Evolutionary conservation across 2,329 filamentous ascomycete genomes (phyloP).

Genomic region (Monosporascus ibericus): DNA sequence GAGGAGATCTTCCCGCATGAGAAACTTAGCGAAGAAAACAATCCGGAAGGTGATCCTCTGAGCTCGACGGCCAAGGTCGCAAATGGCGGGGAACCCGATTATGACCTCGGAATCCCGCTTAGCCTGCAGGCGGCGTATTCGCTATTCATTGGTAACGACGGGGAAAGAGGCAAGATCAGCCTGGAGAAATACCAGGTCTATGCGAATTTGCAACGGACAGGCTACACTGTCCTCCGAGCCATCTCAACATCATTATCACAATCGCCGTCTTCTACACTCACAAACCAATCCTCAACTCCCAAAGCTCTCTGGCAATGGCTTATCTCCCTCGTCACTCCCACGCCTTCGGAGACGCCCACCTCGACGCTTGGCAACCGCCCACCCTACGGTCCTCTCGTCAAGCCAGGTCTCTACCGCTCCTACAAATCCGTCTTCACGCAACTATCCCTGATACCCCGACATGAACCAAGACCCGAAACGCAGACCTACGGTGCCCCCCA

Average conservation of each 20-base stretch:
- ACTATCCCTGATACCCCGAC: slow-evolving; percentile 65
- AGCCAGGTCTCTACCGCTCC: slow-evolving; percentile 58
- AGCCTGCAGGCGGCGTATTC: slow-evolving; percentile 89
- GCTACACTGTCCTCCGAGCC: slow-evolving; percentile 75
- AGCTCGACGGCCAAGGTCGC: background rate
- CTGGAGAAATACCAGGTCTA: slow-evolving; percentile 87
- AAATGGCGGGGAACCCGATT: slow-evolving; percentile 28
- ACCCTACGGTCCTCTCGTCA: slow-evolving; percentile 51
- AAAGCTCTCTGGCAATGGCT: slow-evolving; percentile 47
- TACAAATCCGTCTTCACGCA: slow-evolving; percentile 70
- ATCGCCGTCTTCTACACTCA: slow-evolving; percentile 6
- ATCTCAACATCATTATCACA: slow-evolving; percentile 28
- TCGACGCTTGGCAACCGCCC: slow-evolving; percentile 16
- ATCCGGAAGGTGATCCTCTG: background rate
- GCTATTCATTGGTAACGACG: slow-evolving; percentile 68
- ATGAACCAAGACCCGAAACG: slow-evolving; percentile 47
- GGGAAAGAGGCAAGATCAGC: slow-evolving; percentile 51
- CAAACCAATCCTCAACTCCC: slow-evolving; percentile 2
- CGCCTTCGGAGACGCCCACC: background rate
- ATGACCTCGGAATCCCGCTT: slow-evolving; percentile 68
- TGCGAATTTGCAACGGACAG: slow-evolving; percentile 71
- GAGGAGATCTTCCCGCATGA: slow-evolving; percentile 39
- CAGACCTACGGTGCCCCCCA: slow-evolving; percentile 21
- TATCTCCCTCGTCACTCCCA: slow-evolving; percentile 36
- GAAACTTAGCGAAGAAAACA: slow-evolving; percentile 21